Conservation (phyloP, 164 flowering plant species). For the Magnolia sinica region DNA sequence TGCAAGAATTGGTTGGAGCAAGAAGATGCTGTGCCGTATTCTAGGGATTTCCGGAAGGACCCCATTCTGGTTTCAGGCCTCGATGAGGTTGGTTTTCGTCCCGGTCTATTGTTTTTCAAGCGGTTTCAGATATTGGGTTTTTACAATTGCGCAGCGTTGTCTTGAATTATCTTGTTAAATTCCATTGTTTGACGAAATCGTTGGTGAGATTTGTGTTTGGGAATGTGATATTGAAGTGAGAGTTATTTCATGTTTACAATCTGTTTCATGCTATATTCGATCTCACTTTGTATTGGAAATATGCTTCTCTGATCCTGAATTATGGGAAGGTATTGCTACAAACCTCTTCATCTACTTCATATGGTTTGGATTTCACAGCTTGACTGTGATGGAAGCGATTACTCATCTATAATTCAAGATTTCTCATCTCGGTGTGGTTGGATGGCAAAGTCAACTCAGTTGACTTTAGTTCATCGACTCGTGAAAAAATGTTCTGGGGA, state of each 20-base stretch:
- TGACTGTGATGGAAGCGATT: background rate
- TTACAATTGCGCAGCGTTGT: background rate
- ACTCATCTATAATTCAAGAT: background rate
- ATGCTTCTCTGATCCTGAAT: background rate
- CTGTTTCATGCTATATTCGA: background rate
- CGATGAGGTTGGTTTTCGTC: slow-evolving; percentile 50
- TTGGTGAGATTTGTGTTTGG: no score
- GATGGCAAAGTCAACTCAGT: background rate
- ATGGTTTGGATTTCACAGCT: no score
- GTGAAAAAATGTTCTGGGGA: background rate
- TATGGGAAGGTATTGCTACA: background rate
- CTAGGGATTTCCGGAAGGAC: slow-evolving; percentile 69
- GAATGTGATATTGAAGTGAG: no score
- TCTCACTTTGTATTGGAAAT: background rate
- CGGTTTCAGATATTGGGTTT: background rate
- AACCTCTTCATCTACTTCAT: no score
- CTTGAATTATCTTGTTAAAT: background rate
- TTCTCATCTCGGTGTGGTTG: background rate
- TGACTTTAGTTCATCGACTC: background rate
- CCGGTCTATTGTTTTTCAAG: background rate
- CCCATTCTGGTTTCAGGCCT: slow-evolving; percentile 62
- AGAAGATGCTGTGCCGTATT: slow-evolving; percentile 57
- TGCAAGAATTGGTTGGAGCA: slow-evolving; percentile 86
- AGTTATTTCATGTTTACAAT: background rate
- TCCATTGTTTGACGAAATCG: background rate